phyloP scores from a whole-genome alignment of 2,329 filamentous ascomycete species.

The Cercospora brassicicola region DNA sequence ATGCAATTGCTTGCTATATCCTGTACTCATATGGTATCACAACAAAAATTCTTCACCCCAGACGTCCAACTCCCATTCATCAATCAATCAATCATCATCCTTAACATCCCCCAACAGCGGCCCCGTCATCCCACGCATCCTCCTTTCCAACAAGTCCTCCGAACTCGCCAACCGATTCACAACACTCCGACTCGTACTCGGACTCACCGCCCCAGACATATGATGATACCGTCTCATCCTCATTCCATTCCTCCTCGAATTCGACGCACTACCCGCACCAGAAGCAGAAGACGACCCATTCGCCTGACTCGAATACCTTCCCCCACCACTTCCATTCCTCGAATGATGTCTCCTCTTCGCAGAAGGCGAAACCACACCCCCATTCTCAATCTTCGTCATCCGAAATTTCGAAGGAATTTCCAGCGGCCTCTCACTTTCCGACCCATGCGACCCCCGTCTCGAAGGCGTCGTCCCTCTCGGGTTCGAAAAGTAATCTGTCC shows the following conservation, averaged over 20 bases:
- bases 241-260: slow-evolving; percentile 31
- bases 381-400: slow-evolving; percentile 25
- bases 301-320: slow-evolving; percentile 20
- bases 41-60: background rate
- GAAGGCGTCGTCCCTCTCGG: slow-evolving; percentile 15
- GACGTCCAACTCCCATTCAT: background rate
- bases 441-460: slow-evolving; percentile 48
- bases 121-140: slow-evolving; percentile 50
- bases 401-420: slow-evolving; percentile 64
- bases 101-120: slow-evolving; percentile 11
- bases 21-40: slow-evolving; percentile 1
- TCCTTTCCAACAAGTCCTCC: slow-evolving; percentile 50
- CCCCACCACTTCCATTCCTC: slow-evolving; percentile 16
- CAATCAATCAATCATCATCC: slow-evolving; percentile 6
- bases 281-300: background rate
- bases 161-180: slow-evolving; percentile 46
- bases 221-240: slow-evolving; percentile 31
- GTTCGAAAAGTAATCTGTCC: slow-evolving; percentile 31
- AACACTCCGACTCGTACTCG: slow-evolving; percentile 40
- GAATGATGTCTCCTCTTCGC: slow-evolving; percentile 14
- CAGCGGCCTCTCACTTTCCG: slow-evolving; percentile 76
- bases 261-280: slow-evolving; percentile 12
- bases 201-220: slow-evolving; percentile 32
- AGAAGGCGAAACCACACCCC: slow-evolving; percentile 1
- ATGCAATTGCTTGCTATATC: slow-evolving; percentile 9